phyloP scores from a whole-genome alignment of 495 filamentous ascomycete species.

The Hypoxylon intermedium region DNA sequence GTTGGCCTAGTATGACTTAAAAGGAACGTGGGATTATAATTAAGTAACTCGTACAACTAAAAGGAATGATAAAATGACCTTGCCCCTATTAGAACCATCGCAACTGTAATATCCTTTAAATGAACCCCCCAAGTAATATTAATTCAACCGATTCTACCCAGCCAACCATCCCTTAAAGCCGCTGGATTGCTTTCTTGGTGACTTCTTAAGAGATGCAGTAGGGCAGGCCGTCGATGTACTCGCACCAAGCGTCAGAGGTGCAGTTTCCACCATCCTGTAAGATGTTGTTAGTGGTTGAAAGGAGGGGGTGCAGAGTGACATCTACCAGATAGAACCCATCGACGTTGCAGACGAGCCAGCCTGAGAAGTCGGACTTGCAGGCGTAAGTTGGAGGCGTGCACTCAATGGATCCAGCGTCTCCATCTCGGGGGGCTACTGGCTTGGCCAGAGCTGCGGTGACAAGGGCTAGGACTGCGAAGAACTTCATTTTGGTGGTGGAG shows the following conservation, averaged over 20 bases:
- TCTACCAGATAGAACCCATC: constrained; percentile 47
- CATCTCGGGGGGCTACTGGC: not conserved
- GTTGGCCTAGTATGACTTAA: too few species aligned
- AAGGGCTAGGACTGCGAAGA: constrained; percentile 15
- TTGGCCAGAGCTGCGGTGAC: constrained; percentile 20
- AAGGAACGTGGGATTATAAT: too few species aligned
- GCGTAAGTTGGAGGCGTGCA: constrained; percentile 32
- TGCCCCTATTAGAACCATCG: too few species aligned
- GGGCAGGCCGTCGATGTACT: constrained; percentile 37
- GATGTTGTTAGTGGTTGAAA: constrained; percentile 6
- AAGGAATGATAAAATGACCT: too few species aligned
- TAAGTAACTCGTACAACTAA: too few species aligned
- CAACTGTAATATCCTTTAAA: too few species aligned
- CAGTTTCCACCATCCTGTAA: constrained; percentile 39
- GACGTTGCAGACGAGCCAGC: constrained; percentile 48
- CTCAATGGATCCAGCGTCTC: not conserved
- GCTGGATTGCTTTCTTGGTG: not conserved
- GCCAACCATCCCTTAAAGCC: not conserved
- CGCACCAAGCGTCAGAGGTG: constrained; percentile 18
- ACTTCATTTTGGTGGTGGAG: constrained; percentile 22
- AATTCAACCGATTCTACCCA: not conserved
- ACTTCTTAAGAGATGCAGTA: constrained; percentile 29
- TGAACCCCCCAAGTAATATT: too few species aligned
- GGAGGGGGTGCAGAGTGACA: constrained; percentile 12
- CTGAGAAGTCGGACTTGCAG: constrained; percentile 38